A percentile compares a stretch with the other conserved stretches of the same genome.
phyloP scores from a whole-genome alignment of 164 flowering plant species.

The Aristolochia fimbriata region DNA sequence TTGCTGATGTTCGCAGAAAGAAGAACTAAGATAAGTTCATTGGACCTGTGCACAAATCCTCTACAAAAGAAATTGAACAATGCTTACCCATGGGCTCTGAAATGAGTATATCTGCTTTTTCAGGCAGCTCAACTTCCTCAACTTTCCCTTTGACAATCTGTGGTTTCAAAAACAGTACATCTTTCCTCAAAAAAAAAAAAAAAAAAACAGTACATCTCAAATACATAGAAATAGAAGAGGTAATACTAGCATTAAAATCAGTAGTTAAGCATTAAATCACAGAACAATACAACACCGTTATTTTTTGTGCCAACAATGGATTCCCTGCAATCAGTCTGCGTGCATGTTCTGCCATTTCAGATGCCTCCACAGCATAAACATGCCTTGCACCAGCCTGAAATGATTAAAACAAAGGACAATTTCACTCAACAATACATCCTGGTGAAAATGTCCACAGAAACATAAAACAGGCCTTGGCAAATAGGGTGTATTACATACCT shows the following conservation, averaged over 20 bases:
- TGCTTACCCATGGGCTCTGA: slow-evolving; percentile 97
- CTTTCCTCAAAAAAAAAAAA: no score
- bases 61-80: slow-evolving; percentile 1
- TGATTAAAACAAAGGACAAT: neutral
- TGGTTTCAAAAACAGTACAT: slow-evolving; percentile 5
- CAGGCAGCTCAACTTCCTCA: slow-evolving; percentile 96
- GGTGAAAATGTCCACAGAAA: neutral
- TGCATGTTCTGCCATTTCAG: slow-evolving; percentile 99
- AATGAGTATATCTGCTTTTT: slow-evolving; percentile 94
- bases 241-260: neutral
- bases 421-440: neutral
- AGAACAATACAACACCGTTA: slow-evolving; percentile 45
- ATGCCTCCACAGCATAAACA: slow-evolving; percentile 99
- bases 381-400: slow-evolving; percentile 94
- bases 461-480: no score
- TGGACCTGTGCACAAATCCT: no score
- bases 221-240: neutral
- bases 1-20: no score
- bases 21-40: no score
- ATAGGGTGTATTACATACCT: slow-evolving; percentile 32
- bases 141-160: slow-evolving; percentile 95
- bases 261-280: neutral
- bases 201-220: no score
- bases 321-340: slow-evolving; percentile 83
- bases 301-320: slow-evolving; percentile 58